Evolutionary conservation across 805 yeast species (phyloP).

Genomic region (Spencermartinsiella europaea): DNA sequence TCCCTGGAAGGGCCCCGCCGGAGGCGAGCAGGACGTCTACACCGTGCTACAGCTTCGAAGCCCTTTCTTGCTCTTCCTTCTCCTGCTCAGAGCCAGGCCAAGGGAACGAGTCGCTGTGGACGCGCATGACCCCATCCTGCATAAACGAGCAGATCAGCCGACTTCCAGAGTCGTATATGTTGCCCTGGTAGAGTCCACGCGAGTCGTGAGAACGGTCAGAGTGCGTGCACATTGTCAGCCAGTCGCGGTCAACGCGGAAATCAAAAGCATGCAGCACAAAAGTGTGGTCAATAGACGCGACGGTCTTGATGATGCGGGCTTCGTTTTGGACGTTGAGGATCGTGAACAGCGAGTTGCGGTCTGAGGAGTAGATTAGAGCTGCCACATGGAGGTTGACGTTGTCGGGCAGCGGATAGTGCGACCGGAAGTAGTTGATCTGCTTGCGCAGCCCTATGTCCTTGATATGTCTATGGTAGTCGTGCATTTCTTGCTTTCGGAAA

Average conservation of each 20-base stretch:
- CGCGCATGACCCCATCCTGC: slow-evolving; percentile 25
- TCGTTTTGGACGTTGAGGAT: slow-evolving; percentile 25
- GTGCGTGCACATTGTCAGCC: slow-evolving; percentile 30
- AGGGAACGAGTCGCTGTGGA: neutral
- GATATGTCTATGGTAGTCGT: slow-evolving; percentile 16
- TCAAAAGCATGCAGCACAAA: slow-evolving; percentile 27
- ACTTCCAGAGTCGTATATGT: slow-evolving; percentile 22
- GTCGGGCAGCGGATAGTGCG: slow-evolving; percentile 18
- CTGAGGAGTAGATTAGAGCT: slow-evolving; percentile 30
- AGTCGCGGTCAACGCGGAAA: slow-evolving; percentile 20
- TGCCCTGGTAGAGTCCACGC: slow-evolving; percentile 30
- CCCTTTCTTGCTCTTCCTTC: no score
- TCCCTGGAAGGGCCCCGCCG: no score
- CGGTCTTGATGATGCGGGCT: slow-evolving; percentile 11
- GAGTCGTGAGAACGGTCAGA: slow-evolving; percentile 26
- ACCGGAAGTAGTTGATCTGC: slow-evolving; percentile 25
- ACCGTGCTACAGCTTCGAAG: no score
- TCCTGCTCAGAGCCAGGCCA: neutral
- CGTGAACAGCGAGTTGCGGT: slow-evolving; percentile 31
- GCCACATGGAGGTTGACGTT: slow-evolving; percentile 27
- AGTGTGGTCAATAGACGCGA: slow-evolving; percentile 30
- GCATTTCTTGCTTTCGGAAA: slow-evolving; percentile 26
- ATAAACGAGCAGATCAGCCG: slow-evolving; percentile 25
- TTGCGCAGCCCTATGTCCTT: slow-evolving; percentile 19
- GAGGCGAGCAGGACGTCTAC: no score